Evolutionary conservation across 179 eudicot species (phyloP).

Genomic region (Silene coronaria): DNA sequence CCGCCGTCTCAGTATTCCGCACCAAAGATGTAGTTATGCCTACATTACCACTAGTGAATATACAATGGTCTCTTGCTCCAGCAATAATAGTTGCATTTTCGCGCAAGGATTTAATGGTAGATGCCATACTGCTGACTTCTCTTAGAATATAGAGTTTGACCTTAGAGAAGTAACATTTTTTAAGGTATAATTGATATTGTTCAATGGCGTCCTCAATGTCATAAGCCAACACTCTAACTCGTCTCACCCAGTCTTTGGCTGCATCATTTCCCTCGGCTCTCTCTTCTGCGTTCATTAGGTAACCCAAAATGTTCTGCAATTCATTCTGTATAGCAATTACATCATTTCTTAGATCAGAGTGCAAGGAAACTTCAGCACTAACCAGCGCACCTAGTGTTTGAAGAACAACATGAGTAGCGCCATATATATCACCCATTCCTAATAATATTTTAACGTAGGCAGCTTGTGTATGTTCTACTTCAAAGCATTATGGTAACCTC

Average conservation of each 20-base stretch:
- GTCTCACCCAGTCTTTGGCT: constrained; percentile 12
- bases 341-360: neutral
- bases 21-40: neutral
- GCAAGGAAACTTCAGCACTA: neutral
- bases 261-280: constrained; percentile 3
- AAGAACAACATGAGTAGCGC: neutral
- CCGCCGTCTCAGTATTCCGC: neutral
- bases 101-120: neutral
- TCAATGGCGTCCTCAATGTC: constrained; percentile 28
- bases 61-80: neutral
- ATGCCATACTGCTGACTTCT: neutral
- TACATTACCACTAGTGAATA: neutral
- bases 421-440: constrained; percentile 7
- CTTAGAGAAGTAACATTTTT: neutral
- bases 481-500: no score
- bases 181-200: neutral
- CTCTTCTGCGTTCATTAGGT: constrained; percentile 15
- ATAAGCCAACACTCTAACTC: constrained; percentile 20
- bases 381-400: neutral
- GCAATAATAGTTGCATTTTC: neutral
- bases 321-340: neutral
- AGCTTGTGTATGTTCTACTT: no score
- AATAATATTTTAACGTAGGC: no score
- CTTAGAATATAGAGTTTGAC: neutral
- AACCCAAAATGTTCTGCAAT: neutral